Conservation (phyloP, 2,329 filamentous ascomycete species). For the Chaetomium sp. region DNA sequence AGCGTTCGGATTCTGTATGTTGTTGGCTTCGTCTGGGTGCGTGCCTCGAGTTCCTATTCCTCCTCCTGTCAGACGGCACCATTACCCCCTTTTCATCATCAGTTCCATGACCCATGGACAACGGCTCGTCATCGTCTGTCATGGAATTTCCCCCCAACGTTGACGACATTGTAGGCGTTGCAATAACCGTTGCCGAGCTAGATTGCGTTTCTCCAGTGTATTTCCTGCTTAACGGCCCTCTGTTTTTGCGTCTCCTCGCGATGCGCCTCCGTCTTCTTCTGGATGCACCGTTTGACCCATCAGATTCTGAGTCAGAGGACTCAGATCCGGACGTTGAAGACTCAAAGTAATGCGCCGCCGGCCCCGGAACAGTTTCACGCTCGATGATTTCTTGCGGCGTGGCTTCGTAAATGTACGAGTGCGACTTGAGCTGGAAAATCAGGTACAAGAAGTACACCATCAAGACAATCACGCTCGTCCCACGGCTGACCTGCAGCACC, state of each 20-base stretch:
- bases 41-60: background rate
- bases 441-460: slow-evolving; percentile 79
- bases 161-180: background rate
- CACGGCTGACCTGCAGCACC: slow-evolving; percentile 79
- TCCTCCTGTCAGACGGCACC: no score
- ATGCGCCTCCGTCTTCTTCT: background rate
- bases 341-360: slow-evolving; percentile 77
- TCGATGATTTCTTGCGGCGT: slow-evolving; percentile 90
- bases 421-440: slow-evolving; percentile 85
- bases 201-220: background rate
- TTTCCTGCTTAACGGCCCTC: no score
- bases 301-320: slow-evolving; percentile 48
- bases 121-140: no score
- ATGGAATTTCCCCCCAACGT: background rate
- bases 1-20: background rate
- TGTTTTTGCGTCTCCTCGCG: background rate
- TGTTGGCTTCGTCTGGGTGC: background rate
- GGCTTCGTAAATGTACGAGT: slow-evolving; percentile 86
- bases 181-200: background rate
- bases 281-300: background rate
- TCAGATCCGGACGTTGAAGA: slow-evolving; percentile 52
- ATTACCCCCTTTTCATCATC: no score
- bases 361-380: slow-evolving; percentile 79
- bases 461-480: slow-evolving; percentile 77
- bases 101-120: no score